A percentile compares a stretch with the other conserved stretches of the same genome.
Conservation (phyloP, 345 rosid genomes). For the sweet orange (Citrus sinensis) region DVS_A1.0 CM039167.1:10223501-10224000, state of each 20-base stretch:
- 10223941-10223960: no score
- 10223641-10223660: neutral
- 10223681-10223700: neutral
- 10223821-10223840: neutral
- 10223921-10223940: no score
- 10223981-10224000: no score
- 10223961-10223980: no score
- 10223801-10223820: neutral
- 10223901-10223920: no score
- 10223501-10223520: constrained; percentile 2
- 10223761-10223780: neutral
- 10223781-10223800: neutral
- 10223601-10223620: neutral
- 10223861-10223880: neutral
- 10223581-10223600: neutral
- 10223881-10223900: no score
- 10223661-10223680: neutral
- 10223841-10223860: neutral
- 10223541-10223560: constrained; percentile 15
- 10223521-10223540: constrained; percentile 1
- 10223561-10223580: constrained; percentile 9
- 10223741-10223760: neutral
- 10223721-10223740: neutral
- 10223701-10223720: neutral
- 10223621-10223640: neutral